Base-by-base conservation (phyloP, 805 yeast species). In the Citeromyces nyonsensis region DNA sequence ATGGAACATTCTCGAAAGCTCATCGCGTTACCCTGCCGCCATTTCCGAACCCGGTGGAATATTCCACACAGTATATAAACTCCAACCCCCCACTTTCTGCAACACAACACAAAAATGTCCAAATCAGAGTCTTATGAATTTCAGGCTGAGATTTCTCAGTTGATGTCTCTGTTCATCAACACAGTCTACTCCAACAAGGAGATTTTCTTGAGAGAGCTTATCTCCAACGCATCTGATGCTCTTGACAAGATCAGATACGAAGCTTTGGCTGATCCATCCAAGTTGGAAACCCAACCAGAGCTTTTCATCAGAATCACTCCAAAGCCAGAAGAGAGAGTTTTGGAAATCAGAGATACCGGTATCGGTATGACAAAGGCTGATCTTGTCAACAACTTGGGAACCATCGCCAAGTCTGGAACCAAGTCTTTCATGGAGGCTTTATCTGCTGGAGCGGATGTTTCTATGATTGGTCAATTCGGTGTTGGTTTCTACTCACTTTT, bases 401-500 rank as follows among this genome's bases (percentile, higher is more conserved):
- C 97, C 45, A 91, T 91, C 57, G 99, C 99, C 56, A 91, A 91
- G 69, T 91, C 99, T 45, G 99, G 99, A 68, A 91, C 99, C 50
- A 91, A 91, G 70, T 84, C 94, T 48, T 91, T 91, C 63, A 91
- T 91, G 98, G 98, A 91, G 69, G 98, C 98, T 45, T 72, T 93
- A 45, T 79, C 94, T 44, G 97, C 96, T 44, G 98, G 98, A 67
- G 98, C 99, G 40, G 99, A 91, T 61, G 96, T 91, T 41, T 86
- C 97, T 43, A 91, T 91, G 98, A 91, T 91, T 67, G 99, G 99
- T 74, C 98, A 91, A 69, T 91, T 91, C 70, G 99, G 99, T 85
- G 98, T 91, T 50, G 99, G 99, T 77, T 91, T 91, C 88, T 91
- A 91, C 79, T 91, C 99, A 35, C 71, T 88, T 47, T 91, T 91